Base-by-base conservation (phyloP, 2,329 filamentous ascomycete genomes). In the Stachybotrys chlorohalonatus region DNA sequence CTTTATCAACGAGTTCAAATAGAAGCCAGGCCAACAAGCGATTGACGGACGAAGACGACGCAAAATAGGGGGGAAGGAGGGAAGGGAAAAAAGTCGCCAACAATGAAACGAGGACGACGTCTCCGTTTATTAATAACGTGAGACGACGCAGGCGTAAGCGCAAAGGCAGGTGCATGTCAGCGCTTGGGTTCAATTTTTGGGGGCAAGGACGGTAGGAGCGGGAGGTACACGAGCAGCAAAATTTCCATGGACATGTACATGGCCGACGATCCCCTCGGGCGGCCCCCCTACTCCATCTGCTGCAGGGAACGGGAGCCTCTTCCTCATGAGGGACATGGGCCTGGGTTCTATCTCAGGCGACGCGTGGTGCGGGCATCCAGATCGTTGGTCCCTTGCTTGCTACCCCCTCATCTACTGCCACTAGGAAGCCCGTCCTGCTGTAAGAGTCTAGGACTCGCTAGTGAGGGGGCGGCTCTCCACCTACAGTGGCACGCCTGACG, bases 31-130 rank as follows among this genome's bases (percentile, higher is more conserved):
- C 11, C 24, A 39, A 30, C 31, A 13, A 52, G 51, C 15, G 42
- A n/a, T 30, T 17, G 50, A 52, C 65, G 1, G 73, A 42, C 8
- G 36, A 42, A 42, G 36, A 42, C 8, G 36, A 42, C 8, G 13
- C 36, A 42, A 13, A 42, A 42, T 9, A 42, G 13, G 36, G 13
- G 13, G 36, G 36, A 42, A 13, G 13, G 2, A 42, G 36, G 13
- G 36, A 42, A 13, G 9, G 36, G 13, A 13, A 42, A 42, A 42
- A 42, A 9, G 9, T 13, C 3, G 13, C 36, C 36, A 42, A 42
- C 36, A 42, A 42, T 42, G 36, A 42, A 42, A 42, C 36, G 36
- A 42, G 36, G 36, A 42, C 13, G 9, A 42, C 9, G 36, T 42
- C 8, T 42, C 36, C 36, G 36, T 42, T 42, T 42, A 42, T 42